A percentile compares a stretch with the other conserved stretches of the same genome.
phyloP scores from a whole-genome alignment of 148 eudicot species.

The Rhododendron ferrugineum region DNA sequence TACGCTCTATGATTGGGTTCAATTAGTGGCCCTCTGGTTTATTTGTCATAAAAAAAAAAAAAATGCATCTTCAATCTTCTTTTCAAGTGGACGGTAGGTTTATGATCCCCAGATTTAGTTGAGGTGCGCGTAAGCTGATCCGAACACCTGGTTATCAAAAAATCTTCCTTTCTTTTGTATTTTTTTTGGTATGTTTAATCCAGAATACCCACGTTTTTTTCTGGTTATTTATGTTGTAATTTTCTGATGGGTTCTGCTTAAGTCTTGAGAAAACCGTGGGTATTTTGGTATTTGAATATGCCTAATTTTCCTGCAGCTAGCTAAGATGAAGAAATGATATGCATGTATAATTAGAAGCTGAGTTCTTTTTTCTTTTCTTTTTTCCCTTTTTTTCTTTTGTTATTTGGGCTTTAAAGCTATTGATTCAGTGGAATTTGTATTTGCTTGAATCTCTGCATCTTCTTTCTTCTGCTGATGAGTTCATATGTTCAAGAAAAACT shows the following conservation, averaged over 20 bases:
- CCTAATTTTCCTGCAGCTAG: not conserved
- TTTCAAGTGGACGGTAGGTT: not conserved
- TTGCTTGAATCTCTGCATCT: not conserved
- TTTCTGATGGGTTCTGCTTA: not conserved
- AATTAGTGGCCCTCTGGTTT: not conserved
- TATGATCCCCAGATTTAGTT: too few relatives aligned
- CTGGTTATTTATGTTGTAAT: not conserved
- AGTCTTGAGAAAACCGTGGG: conserved; percentile 66
- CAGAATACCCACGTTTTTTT: conserved; percentile 91
- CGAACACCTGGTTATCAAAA: not conserved
- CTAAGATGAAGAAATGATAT: conserved; percentile 16
- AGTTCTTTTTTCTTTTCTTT: not conserved
- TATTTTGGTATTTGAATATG: conserved; percentile 55
- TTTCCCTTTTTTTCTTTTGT: not conserved
- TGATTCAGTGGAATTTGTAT: not conserved
- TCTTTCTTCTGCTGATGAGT: not conserved
- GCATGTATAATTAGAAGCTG: conserved; percentile 13
- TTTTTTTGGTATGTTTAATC: conserved; percentile 8
- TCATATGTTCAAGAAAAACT: not conserved
- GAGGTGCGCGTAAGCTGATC: too few relatives aligned
- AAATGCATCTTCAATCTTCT: not conserved
- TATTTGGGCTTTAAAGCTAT: not conserved
- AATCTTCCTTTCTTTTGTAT: not conserved
- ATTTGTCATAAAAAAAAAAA: not conserved
- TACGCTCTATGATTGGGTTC: not conserved